Conservation (phyloP, 2,329 filamentous ascomycete species). For the Coniochaeta pulveracea region DNA sequence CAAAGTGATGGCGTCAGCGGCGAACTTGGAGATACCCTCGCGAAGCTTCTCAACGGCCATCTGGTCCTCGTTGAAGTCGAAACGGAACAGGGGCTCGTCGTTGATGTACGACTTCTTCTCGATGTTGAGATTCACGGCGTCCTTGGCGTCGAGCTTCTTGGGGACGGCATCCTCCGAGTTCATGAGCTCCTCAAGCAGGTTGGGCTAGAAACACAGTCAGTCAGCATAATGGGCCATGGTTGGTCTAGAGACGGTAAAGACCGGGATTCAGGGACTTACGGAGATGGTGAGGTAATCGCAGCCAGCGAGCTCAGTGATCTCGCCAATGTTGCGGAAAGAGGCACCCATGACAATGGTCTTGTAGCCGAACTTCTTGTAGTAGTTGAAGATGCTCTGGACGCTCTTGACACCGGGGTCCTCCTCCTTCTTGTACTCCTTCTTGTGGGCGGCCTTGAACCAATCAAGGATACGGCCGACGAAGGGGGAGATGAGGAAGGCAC, state of each 20-base stretch:
- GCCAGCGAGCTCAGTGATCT: conserved; percentile 96
- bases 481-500: conserved; percentile 94
- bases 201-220: conserved; percentile 51
- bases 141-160: conserved; percentile 76
- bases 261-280: conserved; percentile 36
- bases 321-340: conserved; percentile 90
- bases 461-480: conserved; percentile 99
- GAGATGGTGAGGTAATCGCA: conserved; percentile 99
- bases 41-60: conserved; percentile 99
- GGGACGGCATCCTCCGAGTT: conserved; percentile 74
- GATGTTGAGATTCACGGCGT: conserved; percentile 59
- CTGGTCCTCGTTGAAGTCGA: conserved; percentile 99
- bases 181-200: conserved; percentile 85
- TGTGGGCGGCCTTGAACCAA: conserved; percentile 95
- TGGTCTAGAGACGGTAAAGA: not conserved
- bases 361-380: conserved; percentile 99
- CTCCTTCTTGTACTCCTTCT: conserved; percentile 82
- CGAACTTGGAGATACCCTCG: conserved; percentile 99
- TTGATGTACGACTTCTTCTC: conserved; percentile 86
- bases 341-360: conserved; percentile 99
- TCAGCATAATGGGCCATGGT: too few relatives aligned
- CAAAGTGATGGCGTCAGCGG: conserved; percentile 85
- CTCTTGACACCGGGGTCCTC: conserved; percentile 95
- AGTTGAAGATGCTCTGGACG: conserved; percentile 94
- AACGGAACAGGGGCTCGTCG: conserved; percentile 85